phyloP scores from a whole-genome alignment of 306 rosid genomes.

The Acacia acuminata region DNA sequence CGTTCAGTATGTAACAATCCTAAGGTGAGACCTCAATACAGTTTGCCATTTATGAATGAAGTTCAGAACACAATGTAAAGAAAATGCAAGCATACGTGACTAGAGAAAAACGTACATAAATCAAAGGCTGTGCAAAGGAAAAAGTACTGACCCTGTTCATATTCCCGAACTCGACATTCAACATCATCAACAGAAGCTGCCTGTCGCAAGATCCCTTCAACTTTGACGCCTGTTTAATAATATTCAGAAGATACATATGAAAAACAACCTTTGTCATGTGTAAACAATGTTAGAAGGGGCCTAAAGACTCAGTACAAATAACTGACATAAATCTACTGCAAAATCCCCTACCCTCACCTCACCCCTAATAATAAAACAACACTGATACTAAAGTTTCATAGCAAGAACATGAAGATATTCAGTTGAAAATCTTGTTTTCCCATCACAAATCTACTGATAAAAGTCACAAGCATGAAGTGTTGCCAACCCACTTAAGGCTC shows the following conservation, averaged over 20 bases:
- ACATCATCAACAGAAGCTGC: constrained; percentile 91
- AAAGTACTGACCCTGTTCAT: constrained; percentile 67
- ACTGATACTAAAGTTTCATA: background rate
- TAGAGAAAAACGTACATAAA: background rate
- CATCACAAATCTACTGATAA: background rate
- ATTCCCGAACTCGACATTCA: constrained; percentile 69
- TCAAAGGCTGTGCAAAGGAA: constrained; percentile 3
- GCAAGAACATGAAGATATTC: background rate
- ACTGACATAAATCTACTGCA: constrained; percentile 7
- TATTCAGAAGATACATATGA: constrained; percentile 29
- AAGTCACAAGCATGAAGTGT: background rate
- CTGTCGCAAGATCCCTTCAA: constrained; percentile 84
- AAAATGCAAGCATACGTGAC: background rate
- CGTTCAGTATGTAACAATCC: background rate
- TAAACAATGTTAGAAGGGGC: constrained; percentile 27
- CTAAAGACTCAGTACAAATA: background rate
- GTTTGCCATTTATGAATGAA: constrained; percentile 1
- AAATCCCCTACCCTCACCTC: background rate
- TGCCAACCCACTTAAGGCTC: background rate
- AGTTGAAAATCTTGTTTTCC: background rate
- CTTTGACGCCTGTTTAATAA: constrained; percentile 58
- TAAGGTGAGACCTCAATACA: background rate
- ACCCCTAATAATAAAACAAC: background rate
- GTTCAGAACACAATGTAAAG: constrained; percentile 25
- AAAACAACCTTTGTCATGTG: constrained; percentile 1